A percentile compares a stretch with the other conserved stretches of the same genome.
phyloP scores from a whole-genome alignment of 2,329 filamentous ascomycete species.

The Arachnopeziza araneosa region DNA sequence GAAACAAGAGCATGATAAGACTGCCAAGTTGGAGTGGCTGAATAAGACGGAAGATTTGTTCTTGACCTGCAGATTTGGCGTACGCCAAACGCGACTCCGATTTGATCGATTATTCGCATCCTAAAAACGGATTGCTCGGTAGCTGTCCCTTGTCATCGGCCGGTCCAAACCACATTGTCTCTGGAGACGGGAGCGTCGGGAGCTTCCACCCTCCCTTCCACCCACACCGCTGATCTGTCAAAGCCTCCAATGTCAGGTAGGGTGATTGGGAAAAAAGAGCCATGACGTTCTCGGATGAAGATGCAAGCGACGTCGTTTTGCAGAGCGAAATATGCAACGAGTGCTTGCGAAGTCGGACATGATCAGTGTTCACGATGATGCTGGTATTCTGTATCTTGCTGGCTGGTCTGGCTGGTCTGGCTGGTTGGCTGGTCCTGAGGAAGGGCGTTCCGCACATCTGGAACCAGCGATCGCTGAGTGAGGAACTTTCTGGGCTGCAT shows the following conservation, averaged over 20 bases:
- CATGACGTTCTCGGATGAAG: constrained; percentile 11
- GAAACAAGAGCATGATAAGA: constrained; percentile 8
- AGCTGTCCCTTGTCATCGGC: not conserved
- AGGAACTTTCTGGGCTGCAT: not conserved
- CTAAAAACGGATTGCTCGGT: not conserved
- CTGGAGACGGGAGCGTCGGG: constrained; percentile 11
- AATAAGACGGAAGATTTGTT: not conserved
- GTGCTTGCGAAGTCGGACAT: constrained; percentile 16
- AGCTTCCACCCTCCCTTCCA: constrained; percentile 5
- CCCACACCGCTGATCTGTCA: constrained; percentile 18
- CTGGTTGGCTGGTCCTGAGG: not conserved
- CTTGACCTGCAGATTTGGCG: not conserved
- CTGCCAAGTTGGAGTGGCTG: constrained; percentile 10
- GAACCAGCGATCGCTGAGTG: not conserved
- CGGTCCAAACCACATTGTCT: constrained; percentile 5
- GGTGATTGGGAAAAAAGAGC: constrained; percentile 4
- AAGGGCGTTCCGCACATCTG: not conserved
- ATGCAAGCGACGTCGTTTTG: constrained; percentile 14
- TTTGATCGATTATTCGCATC: not conserved
- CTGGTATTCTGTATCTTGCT: not conserved
- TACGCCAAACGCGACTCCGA: not conserved
- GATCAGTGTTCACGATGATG: not conserved
- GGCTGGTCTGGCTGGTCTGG: too few species aligned
- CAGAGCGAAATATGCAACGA: constrained; percentile 11
- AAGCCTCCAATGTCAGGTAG: constrained; percentile 8